Evolutionary conservation across 108 stramenopile species (phyloP).

Genomic region (Stephanodiscus minutulus): DNA sequence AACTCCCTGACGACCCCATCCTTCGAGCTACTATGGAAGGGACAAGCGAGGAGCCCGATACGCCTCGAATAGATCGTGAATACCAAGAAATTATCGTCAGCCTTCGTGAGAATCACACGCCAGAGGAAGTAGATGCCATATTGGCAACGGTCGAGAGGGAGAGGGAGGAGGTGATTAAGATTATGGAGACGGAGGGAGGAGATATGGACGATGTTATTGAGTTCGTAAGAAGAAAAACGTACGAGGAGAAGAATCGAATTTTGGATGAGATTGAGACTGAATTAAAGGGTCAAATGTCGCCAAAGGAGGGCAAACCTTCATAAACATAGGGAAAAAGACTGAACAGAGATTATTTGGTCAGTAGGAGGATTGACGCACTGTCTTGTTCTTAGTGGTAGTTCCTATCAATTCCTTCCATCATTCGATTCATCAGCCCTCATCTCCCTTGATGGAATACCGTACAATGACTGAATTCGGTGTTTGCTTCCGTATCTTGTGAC

Average conservation of each 20-base stretch:
- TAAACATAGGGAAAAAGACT: neutral
- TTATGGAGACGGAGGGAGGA: conserved; percentile 77
- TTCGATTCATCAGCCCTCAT: too few relatives aligned
- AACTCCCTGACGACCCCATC: conserved; percentile 36
- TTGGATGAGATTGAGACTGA: conserved; percentile 49
- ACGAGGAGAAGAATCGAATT: conserved; percentile 65
- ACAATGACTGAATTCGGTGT: too few relatives aligned
- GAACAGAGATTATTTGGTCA: neutral
- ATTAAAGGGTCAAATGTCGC: conserved; percentile 12
- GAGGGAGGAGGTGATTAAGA: conserved; percentile 70
- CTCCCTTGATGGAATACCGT: too few relatives aligned
- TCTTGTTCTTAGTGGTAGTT: neutral
- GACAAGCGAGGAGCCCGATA: conserved; percentile 51
- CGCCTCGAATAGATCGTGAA: conserved; percentile 37
- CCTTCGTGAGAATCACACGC: conserved; percentile 59
- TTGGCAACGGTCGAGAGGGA: conserved; percentile 71
- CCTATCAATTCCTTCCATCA: neutral
- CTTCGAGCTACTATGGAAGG: conserved; percentile 22
- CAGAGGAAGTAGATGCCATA: conserved; percentile 80
- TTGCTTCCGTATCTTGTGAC: too few relatives aligned
- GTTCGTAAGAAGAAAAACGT: conserved; percentile 60
- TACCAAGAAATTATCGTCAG: conserved; percentile 62
- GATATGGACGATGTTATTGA: conserved; percentile 73
- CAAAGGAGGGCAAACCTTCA: neutral
- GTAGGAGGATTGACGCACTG: too few relatives aligned